These are phyloP conservation scores for Chaetomiaceae sp. DNA, from an alignment of 2,329 filamentous ascomycete genomes.

Conservation along the genomic window DNA sequence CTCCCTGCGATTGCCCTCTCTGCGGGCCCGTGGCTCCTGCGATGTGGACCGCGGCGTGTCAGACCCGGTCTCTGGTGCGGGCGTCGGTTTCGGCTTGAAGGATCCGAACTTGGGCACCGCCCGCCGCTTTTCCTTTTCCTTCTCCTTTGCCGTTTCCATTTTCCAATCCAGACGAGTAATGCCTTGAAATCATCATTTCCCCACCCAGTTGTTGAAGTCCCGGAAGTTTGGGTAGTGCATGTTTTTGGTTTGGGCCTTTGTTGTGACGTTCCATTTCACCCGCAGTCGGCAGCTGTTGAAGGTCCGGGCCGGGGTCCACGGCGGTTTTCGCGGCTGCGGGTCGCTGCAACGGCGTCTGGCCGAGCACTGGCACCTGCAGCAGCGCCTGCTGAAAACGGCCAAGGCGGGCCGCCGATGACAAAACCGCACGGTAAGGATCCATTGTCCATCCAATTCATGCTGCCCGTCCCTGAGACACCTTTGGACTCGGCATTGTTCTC, in stretches of 20 bases:
- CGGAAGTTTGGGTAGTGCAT: neutral
- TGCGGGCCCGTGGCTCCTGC: constrained; percentile 2
- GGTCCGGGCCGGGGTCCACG: neutral
- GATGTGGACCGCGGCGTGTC: neutral
- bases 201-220: too few relatives aligned
- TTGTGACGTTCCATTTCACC: neutral
- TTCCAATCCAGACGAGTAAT: neutral
- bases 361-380: neutral
- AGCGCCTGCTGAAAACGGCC: constrained; percentile 10
- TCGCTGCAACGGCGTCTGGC: neutral
- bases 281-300: neutral
- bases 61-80: constrained; percentile 9
- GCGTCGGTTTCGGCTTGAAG: constrained; percentile 27
- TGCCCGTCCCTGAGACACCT: neutral
- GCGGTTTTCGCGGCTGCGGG: neutral
- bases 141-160: constrained; percentile 8
- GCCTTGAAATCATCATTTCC: neutral
- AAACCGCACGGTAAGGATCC: constrained; percentile 6
- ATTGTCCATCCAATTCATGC: neutral
- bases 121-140: constrained; percentile 16
- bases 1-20: neutral
- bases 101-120: constrained; percentile 32
- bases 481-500: neutral
- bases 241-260: neutral
- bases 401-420: constrained; percentile 11